These are phyloP conservation scores for Crepidotus variabilis DNA, from an alignment of 768 basidiomycete genomes.

Conservation along the genomic window DNA sequence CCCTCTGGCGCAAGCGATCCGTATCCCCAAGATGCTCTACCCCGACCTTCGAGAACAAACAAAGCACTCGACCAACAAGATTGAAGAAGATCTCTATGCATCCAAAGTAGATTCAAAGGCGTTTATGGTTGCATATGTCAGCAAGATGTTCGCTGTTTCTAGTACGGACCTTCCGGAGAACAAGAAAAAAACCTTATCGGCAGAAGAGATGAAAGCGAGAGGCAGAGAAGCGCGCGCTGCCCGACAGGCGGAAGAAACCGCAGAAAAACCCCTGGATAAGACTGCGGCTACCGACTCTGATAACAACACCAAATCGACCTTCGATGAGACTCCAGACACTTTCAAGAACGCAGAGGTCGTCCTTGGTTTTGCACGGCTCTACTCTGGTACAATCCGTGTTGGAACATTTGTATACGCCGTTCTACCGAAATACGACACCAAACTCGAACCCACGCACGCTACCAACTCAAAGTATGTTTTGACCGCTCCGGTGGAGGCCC, in stretches of 20 bases:
- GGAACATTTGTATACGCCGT: conserved; percentile 68
- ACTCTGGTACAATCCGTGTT: conserved; percentile 76
- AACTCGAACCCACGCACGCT: conserved; percentile 60
- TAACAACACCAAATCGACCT: too few species aligned
- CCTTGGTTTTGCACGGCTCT: conserved; percentile 91
- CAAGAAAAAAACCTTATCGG: conserved; percentile 70
- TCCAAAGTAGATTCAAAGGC: conserved; percentile 59
- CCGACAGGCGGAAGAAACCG: conserved; percentile 19
- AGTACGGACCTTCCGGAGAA: conserved; percentile 80
- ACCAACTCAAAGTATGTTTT: conserved; percentile 63
- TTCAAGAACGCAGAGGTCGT: conserved; percentile 39
- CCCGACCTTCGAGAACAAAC: conserved; percentile 65
- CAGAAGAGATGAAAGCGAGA: conserved; percentile 76
- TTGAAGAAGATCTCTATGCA: conserved; percentile 80
- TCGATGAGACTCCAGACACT: conserved; percentile 5
- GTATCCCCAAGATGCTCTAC: conserved; percentile 90
- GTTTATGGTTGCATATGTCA: conserved; percentile 80
- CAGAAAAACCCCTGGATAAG: conserved; percentile 11
- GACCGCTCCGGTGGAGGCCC: conserved; percentile 58
- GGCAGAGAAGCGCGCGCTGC: conserved; percentile 52
- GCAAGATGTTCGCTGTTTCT: conserved; percentile 98
- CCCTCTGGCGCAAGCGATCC: conserved; percentile 68
- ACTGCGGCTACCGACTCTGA: not conserved
- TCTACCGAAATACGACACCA: conserved; percentile 80
- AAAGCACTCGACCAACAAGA: conserved; percentile 63